Conservation (phyloP, 2,329 filamentous ascomycete species). For the Pyrenophora graminea region DNA sequence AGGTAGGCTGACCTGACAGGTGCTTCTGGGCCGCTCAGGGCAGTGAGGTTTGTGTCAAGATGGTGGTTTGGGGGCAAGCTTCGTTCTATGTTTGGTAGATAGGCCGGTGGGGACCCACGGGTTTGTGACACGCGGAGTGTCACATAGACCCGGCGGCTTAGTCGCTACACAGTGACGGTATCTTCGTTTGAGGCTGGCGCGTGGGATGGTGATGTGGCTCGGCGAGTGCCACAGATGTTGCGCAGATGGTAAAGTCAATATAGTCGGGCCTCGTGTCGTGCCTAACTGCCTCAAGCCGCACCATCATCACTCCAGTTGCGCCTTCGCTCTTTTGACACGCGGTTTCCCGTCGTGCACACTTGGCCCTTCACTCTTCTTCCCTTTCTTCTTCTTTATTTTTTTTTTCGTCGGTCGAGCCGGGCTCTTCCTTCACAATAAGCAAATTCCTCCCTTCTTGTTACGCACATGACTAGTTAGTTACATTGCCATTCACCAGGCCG, state of each 20-base stretch:
- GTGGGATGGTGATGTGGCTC: conserved; percentile 36
- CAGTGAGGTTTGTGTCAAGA: conserved; percentile 19
- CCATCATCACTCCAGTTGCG: conserved; percentile 18
- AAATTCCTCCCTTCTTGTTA: conserved; percentile 9
- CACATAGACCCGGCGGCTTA: conserved; percentile 34
- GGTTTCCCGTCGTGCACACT: conserved; percentile 30
- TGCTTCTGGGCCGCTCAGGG: conserved; percentile 21
- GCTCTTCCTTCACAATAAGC: conserved; percentile 34
- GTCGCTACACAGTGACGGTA: conserved; percentile 37
- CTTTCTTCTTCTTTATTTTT: conserved; percentile 17
- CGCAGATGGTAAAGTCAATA: conserved; percentile 39
- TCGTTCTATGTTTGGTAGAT: conserved; percentile 33
- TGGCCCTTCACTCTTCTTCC: conserved; percentile 11
- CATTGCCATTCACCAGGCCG: no score
- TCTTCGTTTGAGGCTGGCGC: conserved; percentile 44
- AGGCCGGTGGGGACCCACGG: conserved; percentile 36
- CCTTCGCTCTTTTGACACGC: conserved; percentile 21
- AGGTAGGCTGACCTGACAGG: conserved; percentile 27
- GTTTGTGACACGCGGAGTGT: conserved; percentile 40
- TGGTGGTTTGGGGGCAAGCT: conserved; percentile 26
- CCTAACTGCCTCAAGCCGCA: conserved; percentile 29
- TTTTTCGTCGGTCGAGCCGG: conserved; percentile 36
- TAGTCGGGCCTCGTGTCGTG: conserved; percentile 39
- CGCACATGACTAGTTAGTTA: neutral
- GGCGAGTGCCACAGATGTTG: conserved; percentile 31